Conservation (phyloP, 768 basidiomycete species). For the Mrakia hoshinonis region DNA sequence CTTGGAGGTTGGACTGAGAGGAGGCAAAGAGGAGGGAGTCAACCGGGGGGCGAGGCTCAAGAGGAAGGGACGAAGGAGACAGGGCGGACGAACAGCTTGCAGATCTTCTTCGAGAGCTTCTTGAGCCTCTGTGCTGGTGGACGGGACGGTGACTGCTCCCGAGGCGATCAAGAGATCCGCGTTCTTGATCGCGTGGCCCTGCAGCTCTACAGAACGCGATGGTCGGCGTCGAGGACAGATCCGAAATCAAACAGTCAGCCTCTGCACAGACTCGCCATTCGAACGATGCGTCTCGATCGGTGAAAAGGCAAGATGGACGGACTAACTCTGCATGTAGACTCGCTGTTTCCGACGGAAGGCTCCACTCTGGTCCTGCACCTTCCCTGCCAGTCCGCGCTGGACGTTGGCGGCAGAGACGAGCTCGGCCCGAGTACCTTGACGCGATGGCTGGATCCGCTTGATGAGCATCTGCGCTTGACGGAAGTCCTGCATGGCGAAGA, state of each 20-base stretch:
- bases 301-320: constrained; percentile 17
- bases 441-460: constrained; percentile 53
- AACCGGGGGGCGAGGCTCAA: background rate
- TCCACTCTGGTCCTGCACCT: constrained; percentile 84
- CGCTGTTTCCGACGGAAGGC: constrained; percentile 95
- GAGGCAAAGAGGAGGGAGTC: background rate
- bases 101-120: constrained; percentile 68
- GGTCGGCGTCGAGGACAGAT: constrained; percentile 22
- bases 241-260: too few relatives aligned
- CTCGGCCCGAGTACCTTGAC: constrained; percentile 3
- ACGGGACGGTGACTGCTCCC: constrained; percentile 45
- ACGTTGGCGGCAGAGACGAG: constrained; percentile 58
- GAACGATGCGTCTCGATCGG: too few relatives aligned
- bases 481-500: constrained; percentile 56
- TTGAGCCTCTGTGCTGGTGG: background rate
- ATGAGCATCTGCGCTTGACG: constrained; percentile 54
- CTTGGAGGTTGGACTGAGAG: constrained; percentile 39
- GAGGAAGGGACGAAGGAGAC: background rate
- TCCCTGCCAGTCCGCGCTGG: constrained; percentile 89
- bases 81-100: constrained; percentile 56
- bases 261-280: too few relatives aligned
- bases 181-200: constrained; percentile 96
- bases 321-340: constrained; percentile 95
- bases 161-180: constrained; percentile 87
- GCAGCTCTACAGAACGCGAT: constrained; percentile 55